phyloP scores from a whole-genome alignment of 2,329 filamentous ascomycete genomes.

The Corinectria fuckeliana region DNA sequence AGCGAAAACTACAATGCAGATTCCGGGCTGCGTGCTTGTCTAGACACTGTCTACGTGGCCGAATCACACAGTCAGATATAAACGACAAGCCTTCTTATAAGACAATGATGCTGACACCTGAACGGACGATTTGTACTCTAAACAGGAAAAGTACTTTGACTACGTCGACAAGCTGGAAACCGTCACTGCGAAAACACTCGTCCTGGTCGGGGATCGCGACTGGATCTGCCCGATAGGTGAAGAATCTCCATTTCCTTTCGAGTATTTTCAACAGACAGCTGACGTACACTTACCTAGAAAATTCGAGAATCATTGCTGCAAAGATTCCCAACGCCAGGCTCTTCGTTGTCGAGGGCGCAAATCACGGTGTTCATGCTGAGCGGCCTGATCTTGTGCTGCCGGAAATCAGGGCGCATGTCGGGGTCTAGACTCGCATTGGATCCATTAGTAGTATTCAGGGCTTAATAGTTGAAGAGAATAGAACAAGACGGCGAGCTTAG shows the following conservation, averaged over 20 bases:
- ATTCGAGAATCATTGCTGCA: constrained; percentile 19
- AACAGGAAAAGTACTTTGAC: constrained; percentile 27
- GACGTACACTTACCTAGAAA: constrained; percentile 6
- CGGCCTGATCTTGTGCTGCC: constrained; percentile 15
- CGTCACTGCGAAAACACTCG: constrained; percentile 20
- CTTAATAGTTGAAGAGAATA: background rate
- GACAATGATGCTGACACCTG: background rate
- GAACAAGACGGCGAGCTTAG: background rate
- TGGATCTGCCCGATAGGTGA: constrained; percentile 20
- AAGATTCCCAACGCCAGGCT: constrained; percentile 15
- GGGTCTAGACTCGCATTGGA: background rate
- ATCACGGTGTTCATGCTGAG: constrained; percentile 26
- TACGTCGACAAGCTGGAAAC: constrained; percentile 11
- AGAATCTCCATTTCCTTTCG: no score
- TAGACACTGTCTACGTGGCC: constrained; percentile 25
- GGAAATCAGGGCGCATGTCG: constrained; percentile 16
- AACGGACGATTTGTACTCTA: constrained; percentile 25
- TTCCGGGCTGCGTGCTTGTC: constrained; percentile 7
- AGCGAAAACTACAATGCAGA: constrained; percentile 24
- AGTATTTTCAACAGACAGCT: background rate
- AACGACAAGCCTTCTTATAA: no score
- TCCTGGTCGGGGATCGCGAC: constrained; percentile 27
- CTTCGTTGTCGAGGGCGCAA: constrained; percentile 22
- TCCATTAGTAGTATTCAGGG: background rate
- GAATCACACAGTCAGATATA: constrained; percentile 23